Percentiles rank a stretch among this genome's conserved stretches.
Evolutionary conservation across 164 flowering plant genomes (phyloP).

Genomic region (Nelumbo lutea): DNA sequence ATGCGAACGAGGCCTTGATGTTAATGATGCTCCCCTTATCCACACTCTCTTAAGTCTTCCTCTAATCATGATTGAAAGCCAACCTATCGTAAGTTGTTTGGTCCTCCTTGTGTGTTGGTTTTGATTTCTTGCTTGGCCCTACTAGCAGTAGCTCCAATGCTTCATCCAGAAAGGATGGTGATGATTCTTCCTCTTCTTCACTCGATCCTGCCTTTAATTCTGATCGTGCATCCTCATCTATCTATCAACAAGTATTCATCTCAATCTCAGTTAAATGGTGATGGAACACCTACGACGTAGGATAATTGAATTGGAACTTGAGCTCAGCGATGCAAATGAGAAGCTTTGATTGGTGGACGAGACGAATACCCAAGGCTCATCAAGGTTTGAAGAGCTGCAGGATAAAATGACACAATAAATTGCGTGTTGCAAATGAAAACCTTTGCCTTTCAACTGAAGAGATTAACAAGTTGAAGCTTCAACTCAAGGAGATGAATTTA

Average conservation of each 20-base stretch:
- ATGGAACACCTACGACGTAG: constrained; percentile 29
- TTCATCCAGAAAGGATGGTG: constrained; percentile 37
- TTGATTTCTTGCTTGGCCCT: constrained; percentile 69
- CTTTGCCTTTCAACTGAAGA: constrained; percentile 41
- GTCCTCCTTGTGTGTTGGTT: constrained; percentile 63
- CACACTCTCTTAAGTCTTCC: constrained; percentile 2
- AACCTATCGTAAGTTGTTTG: constrained; percentile 33
- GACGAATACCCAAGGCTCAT: constrained; percentile 22
- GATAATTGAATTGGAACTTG: constrained; percentile 49
- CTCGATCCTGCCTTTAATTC: constrained; percentile 52
- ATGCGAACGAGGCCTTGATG: too few relatives aligned
- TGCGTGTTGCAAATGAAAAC: constrained; percentile 37
- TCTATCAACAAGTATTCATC: constrained; percentile 43
- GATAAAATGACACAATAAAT: constrained; percentile 32
- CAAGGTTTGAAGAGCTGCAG: constrained; percentile 22
- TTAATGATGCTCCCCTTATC: too few relatives aligned
- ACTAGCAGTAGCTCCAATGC: constrained; percentile 49
- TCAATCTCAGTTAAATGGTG: constrained; percentile 23
- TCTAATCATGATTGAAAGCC: constrained; percentile 30
- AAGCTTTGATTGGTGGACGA: constrained; percentile 41
- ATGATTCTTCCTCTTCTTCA: constrained; percentile 44
- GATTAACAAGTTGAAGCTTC: constrained; percentile 35
- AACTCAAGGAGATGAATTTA: constrained; percentile 28
- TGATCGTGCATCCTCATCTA: constrained; percentile 49
- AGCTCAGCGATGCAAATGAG: constrained; percentile 49